Base-by-base conservation (phyloP, 305 asterid genomes). In the Andrographis paniculata region DNA sequence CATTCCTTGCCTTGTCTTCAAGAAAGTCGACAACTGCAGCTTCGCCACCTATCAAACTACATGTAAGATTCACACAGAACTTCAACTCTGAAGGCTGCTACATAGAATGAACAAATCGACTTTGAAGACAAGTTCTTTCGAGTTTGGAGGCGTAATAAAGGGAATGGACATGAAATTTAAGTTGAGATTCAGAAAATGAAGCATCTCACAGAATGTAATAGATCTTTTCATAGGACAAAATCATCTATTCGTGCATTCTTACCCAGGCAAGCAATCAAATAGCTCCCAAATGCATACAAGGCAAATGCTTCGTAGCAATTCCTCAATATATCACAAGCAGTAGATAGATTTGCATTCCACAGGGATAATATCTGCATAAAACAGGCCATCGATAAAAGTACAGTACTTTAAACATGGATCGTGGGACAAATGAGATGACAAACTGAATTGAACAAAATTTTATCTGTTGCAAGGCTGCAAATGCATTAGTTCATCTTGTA, bases 271-370 rank as follows among this genome's bases (percentile, higher is more conserved):
- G 88, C 93, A 58, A 78, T 66, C 72, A 89, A 71, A 88, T 85
- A 89, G 75, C 94, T 89, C 44, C 98, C 98, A 48, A 89, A 89
- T 41, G 98, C 82, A 71, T 89, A 89, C 42, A 86, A 76, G 16
- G 94, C 95, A 59, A 85, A 74, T 17, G 98, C 96, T 86, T 91
- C 98, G 45, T 91, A 91, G 71, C 94, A 78, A 66, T 73, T 86
- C 61, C 98, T 80, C 59, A 91, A 64, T 63, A 91, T 82, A 74
- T 91, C 96, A 40, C 95, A 91, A 36, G 79, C 87, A 33, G 86
- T 77, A 20, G 95, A 91, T 7, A 91, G 61, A 28, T 74, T 62
- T 3, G 87, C 50, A 31, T 80, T 75, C 75, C 79, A 86, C 78
- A 91, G 56, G 18, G 98, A 91, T 19, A 91, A 19, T 30, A 91